Conservation (phyloP, 2,329 filamentous ascomycete species). For the Periconia macrospinosa region DNA sequence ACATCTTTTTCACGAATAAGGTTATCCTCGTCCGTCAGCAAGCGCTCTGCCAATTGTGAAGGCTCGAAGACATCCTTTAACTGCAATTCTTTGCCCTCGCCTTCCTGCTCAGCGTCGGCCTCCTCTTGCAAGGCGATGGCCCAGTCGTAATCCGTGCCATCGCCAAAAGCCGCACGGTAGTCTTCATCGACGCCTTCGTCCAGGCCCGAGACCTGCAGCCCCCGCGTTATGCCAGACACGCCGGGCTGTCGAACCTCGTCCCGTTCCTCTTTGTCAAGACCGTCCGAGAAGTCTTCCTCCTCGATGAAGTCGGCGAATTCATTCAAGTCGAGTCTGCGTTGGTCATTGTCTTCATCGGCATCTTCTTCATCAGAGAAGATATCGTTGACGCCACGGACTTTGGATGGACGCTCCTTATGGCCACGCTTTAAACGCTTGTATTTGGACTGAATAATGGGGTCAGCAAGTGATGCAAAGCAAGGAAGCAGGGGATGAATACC, state of each 20-base stretch:
- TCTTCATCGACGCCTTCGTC: constrained; percentile 93
- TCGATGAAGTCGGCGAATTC: constrained; percentile 81
- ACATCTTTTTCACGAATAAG: constrained; percentile 84
- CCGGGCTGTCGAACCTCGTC: constrained; percentile 80
- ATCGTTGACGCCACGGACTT: constrained; percentile 75
- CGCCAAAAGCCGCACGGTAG: constrained; percentile 94
- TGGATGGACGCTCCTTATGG: constrained; percentile 66
- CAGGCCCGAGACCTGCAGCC: constrained; percentile 79
- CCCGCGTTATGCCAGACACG: constrained; percentile 67
- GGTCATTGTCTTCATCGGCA: constrained; percentile 58
- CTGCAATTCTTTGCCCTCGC: constrained; percentile 82
- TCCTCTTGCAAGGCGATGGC: constrained; percentile 87
- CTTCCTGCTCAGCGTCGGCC: constrained; percentile 73
- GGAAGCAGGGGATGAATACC: constrained; percentile 50
- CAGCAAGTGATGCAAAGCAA: constrained; percentile 9
- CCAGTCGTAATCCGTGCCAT: constrained; percentile 95
- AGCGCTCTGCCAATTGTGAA: constrained; percentile 88
- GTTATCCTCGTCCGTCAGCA: constrained; percentile 95
- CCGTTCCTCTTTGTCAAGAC: constrained; percentile 95
- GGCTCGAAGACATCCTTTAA: constrained; percentile 98
- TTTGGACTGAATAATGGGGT: constrained; percentile 64
- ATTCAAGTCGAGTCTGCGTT: constrained; percentile 37
- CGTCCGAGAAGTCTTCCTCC: constrained; percentile 78
- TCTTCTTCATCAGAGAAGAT: constrained; percentile 98
- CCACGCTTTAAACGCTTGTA: constrained; percentile 97